A percentile compares a stretch with the other conserved stretches of the same genome.
These are phyloP conservation scores for Phialophora verrucosa DNA, from an alignment of 2,329 filamentous ascomycete species.

Conservation along the genomic window DNA sequence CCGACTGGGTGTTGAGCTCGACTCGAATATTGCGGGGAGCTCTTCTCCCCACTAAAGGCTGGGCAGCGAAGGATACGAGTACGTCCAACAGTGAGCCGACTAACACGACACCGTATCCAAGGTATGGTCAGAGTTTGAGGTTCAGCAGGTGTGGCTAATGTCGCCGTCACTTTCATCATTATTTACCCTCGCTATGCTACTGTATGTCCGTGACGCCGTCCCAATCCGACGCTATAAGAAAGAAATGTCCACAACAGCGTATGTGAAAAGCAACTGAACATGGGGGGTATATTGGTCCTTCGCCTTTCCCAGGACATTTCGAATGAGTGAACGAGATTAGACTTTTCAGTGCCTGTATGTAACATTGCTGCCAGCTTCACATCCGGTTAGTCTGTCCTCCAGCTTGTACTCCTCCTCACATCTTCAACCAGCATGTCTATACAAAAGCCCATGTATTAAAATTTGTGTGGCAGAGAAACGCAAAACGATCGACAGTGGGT, in stretches of 20 bases:
- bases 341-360: background rate
- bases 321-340: background rate
- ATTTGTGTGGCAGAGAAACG: conserved; percentile 1
- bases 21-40: background rate
- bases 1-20: no score
- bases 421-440: background rate
- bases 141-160: background rate
- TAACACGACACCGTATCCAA: no score
- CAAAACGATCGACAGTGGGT: conserved; percentile 5
- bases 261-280: background rate
- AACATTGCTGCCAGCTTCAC: background rate
- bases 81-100: background rate
- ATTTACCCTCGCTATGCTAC: conserved; percentile 8
- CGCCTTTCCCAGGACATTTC: background rate
- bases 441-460: conserved; percentile 5
- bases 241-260: background rate
- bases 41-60: background rate
- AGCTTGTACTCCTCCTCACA: background rate
- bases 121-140: background rate
- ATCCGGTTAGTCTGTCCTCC: background rate
- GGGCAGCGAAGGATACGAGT: no score
- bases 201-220: background rate
- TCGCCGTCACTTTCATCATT: background rate
- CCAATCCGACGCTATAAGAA: background rate
- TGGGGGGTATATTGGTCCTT: conserved; percentile 16